A percentile compares a stretch with the other conserved stretches of the same genome.
phyloP scores from a whole-genome alignment of 2,329 filamentous ascomycete species.

The Neonectria ditissima region DNA sequence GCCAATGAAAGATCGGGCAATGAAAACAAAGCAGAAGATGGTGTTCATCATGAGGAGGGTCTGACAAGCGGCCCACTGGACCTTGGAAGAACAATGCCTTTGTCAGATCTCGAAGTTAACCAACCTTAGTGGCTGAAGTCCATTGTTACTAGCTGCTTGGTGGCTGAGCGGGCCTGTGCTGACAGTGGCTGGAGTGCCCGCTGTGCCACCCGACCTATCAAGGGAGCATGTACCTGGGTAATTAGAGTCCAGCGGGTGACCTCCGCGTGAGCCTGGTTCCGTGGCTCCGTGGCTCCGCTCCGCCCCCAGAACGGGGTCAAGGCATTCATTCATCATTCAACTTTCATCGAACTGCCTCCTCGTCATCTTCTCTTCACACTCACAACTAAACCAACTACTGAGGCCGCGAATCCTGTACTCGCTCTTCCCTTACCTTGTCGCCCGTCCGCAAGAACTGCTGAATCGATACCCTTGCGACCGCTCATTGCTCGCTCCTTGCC shows the following conservation, averaged over 20 bases:
- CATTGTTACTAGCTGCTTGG: neutral
- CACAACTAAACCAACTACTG: neutral
- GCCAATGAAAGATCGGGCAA: too few relatives aligned
- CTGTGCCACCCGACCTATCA: neutral
- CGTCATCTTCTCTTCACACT: neutral
- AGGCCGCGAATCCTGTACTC: neutral
- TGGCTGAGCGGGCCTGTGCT: neutral
- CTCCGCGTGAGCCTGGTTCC: neutral
- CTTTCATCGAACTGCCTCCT: neutral
- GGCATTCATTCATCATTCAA: slow-evolving; percentile 5
- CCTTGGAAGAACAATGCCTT: too few relatives aligned
- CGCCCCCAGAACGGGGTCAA: neutral
- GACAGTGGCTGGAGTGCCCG: neutral
- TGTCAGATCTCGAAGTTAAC: neutral
- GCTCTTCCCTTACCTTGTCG: neutral
- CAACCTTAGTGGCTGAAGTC: neutral
- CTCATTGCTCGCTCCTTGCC: slow-evolving; percentile 4
- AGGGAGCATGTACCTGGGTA: too few relatives aligned
- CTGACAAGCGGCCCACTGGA: too few relatives aligned
- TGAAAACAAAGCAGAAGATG: too few relatives aligned
- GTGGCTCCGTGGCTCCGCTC: slow-evolving; percentile 5
- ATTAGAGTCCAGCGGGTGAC: neutral
- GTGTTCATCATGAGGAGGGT: too few relatives aligned
- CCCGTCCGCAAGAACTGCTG: neutral
- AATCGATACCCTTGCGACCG: neutral